These are phyloP conservation scores for Psilocybe azurescens DNA, from an alignment of 768 basidiomycete genomes.

Conservation along the genomic window DNA sequence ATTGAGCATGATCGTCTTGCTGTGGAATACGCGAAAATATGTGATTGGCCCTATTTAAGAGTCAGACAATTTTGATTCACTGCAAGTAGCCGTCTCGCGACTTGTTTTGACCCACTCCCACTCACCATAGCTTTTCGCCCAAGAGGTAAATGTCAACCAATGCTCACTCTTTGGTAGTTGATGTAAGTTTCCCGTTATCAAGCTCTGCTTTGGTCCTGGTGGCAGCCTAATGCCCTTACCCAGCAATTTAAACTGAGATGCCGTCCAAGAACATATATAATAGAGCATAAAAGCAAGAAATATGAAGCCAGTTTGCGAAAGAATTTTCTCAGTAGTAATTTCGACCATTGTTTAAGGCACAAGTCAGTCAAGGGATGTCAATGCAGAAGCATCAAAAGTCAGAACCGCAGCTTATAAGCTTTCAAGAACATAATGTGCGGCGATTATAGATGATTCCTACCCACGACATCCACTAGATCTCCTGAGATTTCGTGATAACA, in stretches of 20 bases:
- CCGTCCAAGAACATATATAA: not conserved
- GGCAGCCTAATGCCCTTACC: slow-evolving; percentile 22
- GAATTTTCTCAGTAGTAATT: not conserved
- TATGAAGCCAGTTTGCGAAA: not conserved
- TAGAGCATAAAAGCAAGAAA: not conserved
- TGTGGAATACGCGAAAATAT: slow-evolving; percentile 40
- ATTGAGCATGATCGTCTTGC: slow-evolving; percentile 50
- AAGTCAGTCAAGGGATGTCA: not conserved
- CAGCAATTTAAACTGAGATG: not conserved
- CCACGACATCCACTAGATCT: not conserved
- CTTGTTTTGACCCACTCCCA: too few relatives aligned
- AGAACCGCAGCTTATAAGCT: too few relatives aligned
- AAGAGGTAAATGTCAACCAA: slow-evolving; percentile 24
- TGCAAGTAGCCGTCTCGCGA: too few relatives aligned
- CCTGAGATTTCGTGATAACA: not conserved
- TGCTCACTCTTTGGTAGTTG: slow-evolving; percentile 23
- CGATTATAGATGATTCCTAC: not conserved
- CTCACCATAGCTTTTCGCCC: slow-evolving; percentile 26
- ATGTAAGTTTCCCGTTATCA: slow-evolving; percentile 31
- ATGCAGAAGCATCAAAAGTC: too few relatives aligned
- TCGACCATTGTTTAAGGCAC: not conserved
- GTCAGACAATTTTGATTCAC: too few relatives aligned
- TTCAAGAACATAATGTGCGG: too few relatives aligned
- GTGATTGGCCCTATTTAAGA: slow-evolving; percentile 41
- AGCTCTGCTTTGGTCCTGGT: slow-evolving; percentile 30